Base-by-base conservation (phyloP, 352 stramenopile genomes). In the Phytophthora hibernalis region DNA sequence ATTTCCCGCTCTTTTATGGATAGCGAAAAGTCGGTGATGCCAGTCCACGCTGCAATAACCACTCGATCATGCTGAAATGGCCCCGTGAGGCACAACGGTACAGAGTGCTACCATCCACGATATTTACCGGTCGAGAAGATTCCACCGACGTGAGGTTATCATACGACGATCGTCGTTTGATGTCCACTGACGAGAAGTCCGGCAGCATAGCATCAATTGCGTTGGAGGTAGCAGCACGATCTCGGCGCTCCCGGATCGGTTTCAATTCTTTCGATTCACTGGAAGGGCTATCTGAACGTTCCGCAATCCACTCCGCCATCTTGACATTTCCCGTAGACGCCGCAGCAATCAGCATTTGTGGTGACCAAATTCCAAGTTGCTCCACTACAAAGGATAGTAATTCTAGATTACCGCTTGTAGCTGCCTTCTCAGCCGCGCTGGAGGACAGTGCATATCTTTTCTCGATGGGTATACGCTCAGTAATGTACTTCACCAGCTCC, bases 281-380 rank as follows among this genome's bases (percentile, higher is more conserved):
- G 13, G 18, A 12, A 47, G 22, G 8, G 7, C 12, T 57, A 15
- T 74, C 64, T 5, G 45, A 54, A 18, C 45, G 58, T 20, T 62
- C 66, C 22, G 52, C 18, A 30, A 80, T 67, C 71, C 72, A 83
- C 57, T 68, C 11, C 8, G 73, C 71, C 54, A 82, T 68, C 24
- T 65, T 43, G 0, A 80, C 11, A 49, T 78, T 79, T 8, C 68
- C 68, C 5, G 71, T 70, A 21, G 42, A n/a, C 3, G 74, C 64
- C 10, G 68, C 71, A 45, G 48, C 62, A 28, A 55, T 42, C 31
- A 82, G 30, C n/a, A 77, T 43, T 18, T 70, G 64, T 0, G 61
- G 51, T 3, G 74, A 82, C 74, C 71, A 82, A 2, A 80, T 40
- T 0, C 56, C 57, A 37, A 70, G 61, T 18, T 65, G 51, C 7